Evolutionary conservation across 441 rosid species (phyloP).

Genomic region (Manihot esculenta): DNA sequence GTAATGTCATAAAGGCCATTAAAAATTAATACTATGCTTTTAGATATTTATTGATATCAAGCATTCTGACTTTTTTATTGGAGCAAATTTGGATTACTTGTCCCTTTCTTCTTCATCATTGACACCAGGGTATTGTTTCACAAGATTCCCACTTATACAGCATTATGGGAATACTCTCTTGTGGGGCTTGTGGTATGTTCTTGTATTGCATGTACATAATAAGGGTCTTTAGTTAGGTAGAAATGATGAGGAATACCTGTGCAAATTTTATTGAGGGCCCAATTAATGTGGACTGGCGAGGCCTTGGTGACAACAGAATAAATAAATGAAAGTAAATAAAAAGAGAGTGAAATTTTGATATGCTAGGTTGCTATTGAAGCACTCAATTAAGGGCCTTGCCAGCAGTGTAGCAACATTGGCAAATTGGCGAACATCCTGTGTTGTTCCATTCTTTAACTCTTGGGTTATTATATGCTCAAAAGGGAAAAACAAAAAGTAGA

Average conservation of each 20-base stretch:
- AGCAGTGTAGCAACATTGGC: slow-evolving; percentile 82
- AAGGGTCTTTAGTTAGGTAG: too few relatives aligned
- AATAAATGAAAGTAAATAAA: background rate
- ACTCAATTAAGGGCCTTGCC: slow-evolving; percentile 61
- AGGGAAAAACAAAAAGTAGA: background rate
- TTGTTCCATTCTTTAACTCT: background rate
- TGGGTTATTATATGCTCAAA: background rate
- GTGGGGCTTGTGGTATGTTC: slow-evolving; percentile 83
- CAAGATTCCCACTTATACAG: slow-evolving; percentile 51
- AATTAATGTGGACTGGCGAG: too few relatives aligned
- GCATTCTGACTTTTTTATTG: background rate
- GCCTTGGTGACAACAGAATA: too few relatives aligned
- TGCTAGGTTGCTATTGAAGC: background rate
- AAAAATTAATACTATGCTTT: too few relatives aligned
- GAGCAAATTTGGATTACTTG: background rate
- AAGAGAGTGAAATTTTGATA: too few relatives aligned
- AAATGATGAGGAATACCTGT: too few relatives aligned
- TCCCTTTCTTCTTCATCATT: slow-evolving; percentile 7
- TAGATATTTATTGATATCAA: too few relatives aligned
- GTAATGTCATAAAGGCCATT: background rate
- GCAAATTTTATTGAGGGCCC: too few relatives aligned
- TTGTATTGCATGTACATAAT: background rate
- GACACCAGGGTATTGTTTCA: slow-evolving; percentile 50
- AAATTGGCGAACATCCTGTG: slow-evolving; percentile 64
- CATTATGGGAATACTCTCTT: slow-evolving; percentile 58